Evolutionary conservation across 306 rosid species (phyloP).

Genomic region (Cucurbita pepo): DNA sequence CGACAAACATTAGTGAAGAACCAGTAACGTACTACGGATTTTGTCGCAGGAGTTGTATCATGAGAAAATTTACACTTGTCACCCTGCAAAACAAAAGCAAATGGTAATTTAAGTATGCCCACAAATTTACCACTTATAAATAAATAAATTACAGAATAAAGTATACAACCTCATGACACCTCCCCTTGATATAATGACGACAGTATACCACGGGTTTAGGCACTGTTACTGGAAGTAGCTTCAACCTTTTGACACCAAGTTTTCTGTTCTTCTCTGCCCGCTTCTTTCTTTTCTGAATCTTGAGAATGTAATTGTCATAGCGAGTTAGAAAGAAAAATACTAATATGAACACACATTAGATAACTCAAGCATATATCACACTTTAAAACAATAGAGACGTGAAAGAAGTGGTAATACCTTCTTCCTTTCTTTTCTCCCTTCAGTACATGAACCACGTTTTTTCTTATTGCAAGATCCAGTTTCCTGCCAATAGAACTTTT

Average conservation of each 20-base stretch:
- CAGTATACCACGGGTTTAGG: conserved; percentile 37
- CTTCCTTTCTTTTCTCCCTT: conserved; percentile 39
- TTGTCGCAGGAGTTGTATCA: conserved; percentile 52
- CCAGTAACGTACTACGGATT: conserved; percentile 41
- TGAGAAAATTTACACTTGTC: conserved; percentile 81
- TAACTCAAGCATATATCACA: background rate
- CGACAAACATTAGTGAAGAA: background rate
- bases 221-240: conserved; percentile 29
- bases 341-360: background rate
- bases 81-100: conserved; percentile 37
- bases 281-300: conserved; percentile 37
- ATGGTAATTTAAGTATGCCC: background rate
- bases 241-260: conserved; percentile 64
- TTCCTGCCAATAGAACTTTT: conserved; percentile 11
- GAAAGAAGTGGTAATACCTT: conserved; percentile 30
- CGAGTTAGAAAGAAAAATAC: background rate
- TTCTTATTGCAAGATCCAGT: conserved; percentile 16
- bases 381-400: background rate
- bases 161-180: conserved; percentile 56
- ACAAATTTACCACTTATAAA: background rate
- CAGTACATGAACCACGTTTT: conserved; percentile 38
- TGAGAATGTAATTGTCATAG: conserved; percentile 10
- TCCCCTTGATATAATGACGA: conserved; percentile 61
- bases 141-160: background rate
- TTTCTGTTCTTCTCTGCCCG: conserved; percentile 54